Evolutionary conservation across 345 rosid species (phyloP).

Genomic region (Gossypium stocksii): DNA sequence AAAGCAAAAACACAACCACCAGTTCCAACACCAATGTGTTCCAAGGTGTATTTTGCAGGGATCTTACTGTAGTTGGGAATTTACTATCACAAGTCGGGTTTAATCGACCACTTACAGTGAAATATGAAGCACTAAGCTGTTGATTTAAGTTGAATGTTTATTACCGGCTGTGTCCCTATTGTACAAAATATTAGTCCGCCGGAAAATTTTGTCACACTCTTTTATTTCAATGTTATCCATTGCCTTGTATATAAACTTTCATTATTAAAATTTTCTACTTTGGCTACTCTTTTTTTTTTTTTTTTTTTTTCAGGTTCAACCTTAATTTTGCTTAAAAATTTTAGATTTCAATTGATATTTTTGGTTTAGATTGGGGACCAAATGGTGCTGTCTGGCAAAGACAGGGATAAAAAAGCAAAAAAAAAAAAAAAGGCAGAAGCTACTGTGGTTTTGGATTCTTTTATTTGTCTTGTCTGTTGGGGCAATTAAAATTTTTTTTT

Average conservation of each 20-base stretch:
- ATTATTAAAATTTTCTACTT: conserved; percentile 20
- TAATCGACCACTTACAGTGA: conserved; percentile 69
- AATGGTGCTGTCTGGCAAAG: background rate
- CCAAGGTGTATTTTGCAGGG: conserved; percentile 90
- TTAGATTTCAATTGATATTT: background rate
- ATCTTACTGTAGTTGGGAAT: conserved; percentile 71
- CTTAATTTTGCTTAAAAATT: background rate
- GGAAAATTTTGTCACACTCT: conserved; percentile 17
- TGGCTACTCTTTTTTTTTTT: no score
- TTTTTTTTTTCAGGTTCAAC: no score
- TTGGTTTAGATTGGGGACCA: background rate
- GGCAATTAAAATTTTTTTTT: conserved; percentile 14
- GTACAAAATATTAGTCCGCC: conserved; percentile 14
- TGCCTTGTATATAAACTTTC: conserved; percentile 37
- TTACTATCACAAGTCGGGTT: conserved; percentile 69
- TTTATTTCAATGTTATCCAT: background rate
- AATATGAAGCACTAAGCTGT: conserved; percentile 88
- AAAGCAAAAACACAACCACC: conserved; percentile 19
- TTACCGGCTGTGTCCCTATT: conserved; percentile 33
- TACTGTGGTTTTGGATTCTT: conserved; percentile 23
- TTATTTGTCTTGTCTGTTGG: conserved; percentile 18
- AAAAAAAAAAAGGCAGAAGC: background rate
- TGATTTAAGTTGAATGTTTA: conserved; percentile 22
- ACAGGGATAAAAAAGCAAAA: background rate
- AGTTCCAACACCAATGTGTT: conserved; percentile 42